Percentiles rank a stretch among this genome's conserved stretches.
Conservation (phyloP, 441 rosid genomes). For the Croton setiger region DNA sequence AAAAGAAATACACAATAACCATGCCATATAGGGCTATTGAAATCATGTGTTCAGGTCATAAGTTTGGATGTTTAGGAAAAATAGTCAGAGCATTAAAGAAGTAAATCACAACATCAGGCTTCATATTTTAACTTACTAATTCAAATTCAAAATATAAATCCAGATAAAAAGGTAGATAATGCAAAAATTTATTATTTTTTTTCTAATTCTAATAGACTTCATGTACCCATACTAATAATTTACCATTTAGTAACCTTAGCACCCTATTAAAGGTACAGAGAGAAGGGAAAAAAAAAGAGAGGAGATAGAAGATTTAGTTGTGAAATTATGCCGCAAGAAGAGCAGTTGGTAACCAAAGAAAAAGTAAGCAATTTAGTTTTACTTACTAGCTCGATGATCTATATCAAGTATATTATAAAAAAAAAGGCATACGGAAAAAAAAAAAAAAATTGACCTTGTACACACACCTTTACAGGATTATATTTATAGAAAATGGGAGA, state of each 20-base stretch:
- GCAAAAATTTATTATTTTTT: no score
- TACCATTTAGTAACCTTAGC: background rate
- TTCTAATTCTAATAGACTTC: background rate
- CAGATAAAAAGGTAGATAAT: no score
- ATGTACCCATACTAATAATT: no score
- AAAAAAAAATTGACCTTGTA: background rate
- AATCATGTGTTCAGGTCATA: no score
- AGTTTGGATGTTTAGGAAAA: no score
- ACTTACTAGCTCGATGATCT: background rate
- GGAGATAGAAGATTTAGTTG: slow-evolving; percentile 1
- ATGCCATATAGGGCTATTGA: background rate
- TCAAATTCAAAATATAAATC: no score
- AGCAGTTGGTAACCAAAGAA: slow-evolving; percentile 11
- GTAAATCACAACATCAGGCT: no score
- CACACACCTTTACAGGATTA: slow-evolving; percentile 88
- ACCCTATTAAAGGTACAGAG: background rate
- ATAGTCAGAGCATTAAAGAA: no score
- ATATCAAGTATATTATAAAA: background rate
- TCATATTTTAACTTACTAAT: no score
- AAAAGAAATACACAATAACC: background rate
- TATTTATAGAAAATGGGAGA: slow-evolving; percentile 94
- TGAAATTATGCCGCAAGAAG: background rate
- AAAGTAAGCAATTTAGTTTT: background rate
- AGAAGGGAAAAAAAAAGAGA: background rate
- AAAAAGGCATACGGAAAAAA: background rate